phyloP scores from a whole-genome alignment of 148 eudicot species.

The Cornus controversa region DNA sequence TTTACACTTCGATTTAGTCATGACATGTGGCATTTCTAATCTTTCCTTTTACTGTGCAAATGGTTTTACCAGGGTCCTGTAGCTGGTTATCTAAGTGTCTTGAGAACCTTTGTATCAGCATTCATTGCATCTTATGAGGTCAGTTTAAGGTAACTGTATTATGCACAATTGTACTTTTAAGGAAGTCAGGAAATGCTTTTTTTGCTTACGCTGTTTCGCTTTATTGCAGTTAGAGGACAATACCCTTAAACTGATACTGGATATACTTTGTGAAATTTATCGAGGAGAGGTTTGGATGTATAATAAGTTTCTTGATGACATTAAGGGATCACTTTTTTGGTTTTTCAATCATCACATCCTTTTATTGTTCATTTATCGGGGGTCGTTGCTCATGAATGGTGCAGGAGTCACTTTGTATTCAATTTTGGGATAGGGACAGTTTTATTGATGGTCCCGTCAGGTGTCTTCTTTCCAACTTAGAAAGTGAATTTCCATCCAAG shows the following conservation, averaged over 20 bases:
- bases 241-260: constrained; percentile 62
- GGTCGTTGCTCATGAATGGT: constrained; percentile 11
- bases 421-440: constrained; percentile 95
- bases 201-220: constrained; percentile 8
- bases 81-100: constrained; percentile 83
- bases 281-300: constrained; percentile 78
- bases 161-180: not conserved
- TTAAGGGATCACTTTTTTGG: constrained; percentile 1
- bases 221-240: constrained; percentile 77
- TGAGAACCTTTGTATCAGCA: constrained; percentile 84
- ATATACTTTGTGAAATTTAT: constrained; percentile 74
- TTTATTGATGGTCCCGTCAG: constrained; percentile 92
- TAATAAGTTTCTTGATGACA: constrained; percentile 3
- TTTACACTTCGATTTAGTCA: not conserved
- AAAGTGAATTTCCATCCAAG: constrained; percentile 86
- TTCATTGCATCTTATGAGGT: constrained; percentile 97
- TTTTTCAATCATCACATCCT: not conserved
- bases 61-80: constrained; percentile 61
- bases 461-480: constrained; percentile 78
- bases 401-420: constrained; percentile 96
- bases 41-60: constrained; percentile 4
- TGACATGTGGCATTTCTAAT: not conserved
- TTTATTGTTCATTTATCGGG: constrained; percentile 13
- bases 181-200: not conserved
- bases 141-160: constrained; percentile 60